Base-by-base conservation (phyloP, 2,329 filamentous ascomycete genomes). In the Cladosporium colombiae region DNA sequence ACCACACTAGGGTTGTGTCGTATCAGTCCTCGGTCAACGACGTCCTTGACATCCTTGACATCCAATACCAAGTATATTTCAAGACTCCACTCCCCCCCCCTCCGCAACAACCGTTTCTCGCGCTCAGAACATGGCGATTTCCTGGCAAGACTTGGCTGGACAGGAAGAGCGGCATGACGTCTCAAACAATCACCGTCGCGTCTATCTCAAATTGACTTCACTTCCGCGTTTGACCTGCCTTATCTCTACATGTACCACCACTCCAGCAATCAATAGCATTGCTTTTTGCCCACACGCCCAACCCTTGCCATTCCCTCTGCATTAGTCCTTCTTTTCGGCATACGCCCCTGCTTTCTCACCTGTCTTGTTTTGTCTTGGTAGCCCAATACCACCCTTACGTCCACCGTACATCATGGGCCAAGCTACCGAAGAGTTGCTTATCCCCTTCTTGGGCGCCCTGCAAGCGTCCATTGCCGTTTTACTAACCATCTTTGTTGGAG, bases 381-480 rank as follows among this genome's bases (percentile, higher is more conserved):
- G 40, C n/a, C 18, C 31, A 55, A 55, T 21, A 55, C 52, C 50
- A 25, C 29, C 31, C 35, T 62, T 44, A 46, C 49, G 21, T 31
- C 40, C 50, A 33, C n/a, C 31, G 21, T 14, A 33, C 59, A 63
- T 46, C 35, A 65, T 65, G 63, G 63, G 44, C 13, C 63, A 60
- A 65, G 63, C 55, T 18, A 65, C 63, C 62, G 49, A 56, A 35
- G 58, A 63, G 25, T 35, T 80, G 33, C 53, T 79, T 25, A 73
- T 76, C 14, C 77, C 79, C 13, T 85, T 86, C 62, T 70, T 85
- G 5, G 83, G 83, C 31, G 84, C 84, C 6, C 73, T 86, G 7
- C 84, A 87, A 73, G 85, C 85, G 33, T 82, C 82, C 27, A 72
- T 85, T 25, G 82, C 83, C 1, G 84, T 86, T 0, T 75, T 86